Conservation (phyloP, 768 basidiomycete species). For the Aureoboletus auriporus region DNA sequence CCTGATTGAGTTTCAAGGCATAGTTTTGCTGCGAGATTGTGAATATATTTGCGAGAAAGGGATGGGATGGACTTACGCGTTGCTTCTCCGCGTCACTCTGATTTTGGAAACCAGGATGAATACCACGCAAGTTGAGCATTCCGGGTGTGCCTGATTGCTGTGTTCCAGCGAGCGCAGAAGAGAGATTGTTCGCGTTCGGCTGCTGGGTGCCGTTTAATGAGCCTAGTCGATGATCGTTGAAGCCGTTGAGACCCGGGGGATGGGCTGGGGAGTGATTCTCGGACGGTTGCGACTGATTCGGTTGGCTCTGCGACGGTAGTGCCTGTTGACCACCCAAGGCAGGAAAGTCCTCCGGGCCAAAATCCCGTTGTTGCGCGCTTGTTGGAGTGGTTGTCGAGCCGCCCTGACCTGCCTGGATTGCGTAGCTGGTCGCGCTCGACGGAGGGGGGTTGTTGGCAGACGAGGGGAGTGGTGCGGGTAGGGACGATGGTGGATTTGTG, state of each 20-base stretch:
- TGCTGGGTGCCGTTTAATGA: slow-evolving; percentile 35
- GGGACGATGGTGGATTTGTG: slow-evolving; percentile 32
- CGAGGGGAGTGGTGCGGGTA: slow-evolving; percentile 19
- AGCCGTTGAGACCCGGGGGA: slow-evolving; percentile 79
- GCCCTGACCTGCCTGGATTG: slow-evolving; percentile 70
- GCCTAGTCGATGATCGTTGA: slow-evolving; percentile 54
- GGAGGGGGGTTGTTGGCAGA: slow-evolving; percentile 28
- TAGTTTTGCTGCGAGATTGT: slow-evolving; percentile 47
- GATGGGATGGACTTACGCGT: slow-evolving; percentile 47
- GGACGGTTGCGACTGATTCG: slow-evolving; percentile 15
- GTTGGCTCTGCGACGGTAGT: slow-evolving; percentile 24
- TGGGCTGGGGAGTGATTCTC: slow-evolving; percentile 39
- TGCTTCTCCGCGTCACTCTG: slow-evolving; percentile 64
- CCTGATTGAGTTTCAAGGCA: slow-evolving; percentile 60
- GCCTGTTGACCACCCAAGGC: slow-evolving; percentile 66
- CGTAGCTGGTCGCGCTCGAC: slow-evolving; percentile 62
- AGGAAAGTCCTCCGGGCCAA: slow-evolving; percentile 88
- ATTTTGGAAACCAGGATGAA: slow-evolving; percentile 43
- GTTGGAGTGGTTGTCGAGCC: slow-evolving; percentile 16
- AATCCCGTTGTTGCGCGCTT: slow-evolving; percentile 32
- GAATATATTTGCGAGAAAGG: neutral
- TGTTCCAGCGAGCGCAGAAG: slow-evolving; percentile 37
- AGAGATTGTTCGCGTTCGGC: slow-evolving; percentile 13
- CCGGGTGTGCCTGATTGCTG: slow-evolving; percentile 58
- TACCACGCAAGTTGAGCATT: slow-evolving; percentile 54